These are phyloP conservation scores for Eimeria mitis DNA, from an alignment of 169 alveolate genomes.

Conservation along the genomic window DNA sequence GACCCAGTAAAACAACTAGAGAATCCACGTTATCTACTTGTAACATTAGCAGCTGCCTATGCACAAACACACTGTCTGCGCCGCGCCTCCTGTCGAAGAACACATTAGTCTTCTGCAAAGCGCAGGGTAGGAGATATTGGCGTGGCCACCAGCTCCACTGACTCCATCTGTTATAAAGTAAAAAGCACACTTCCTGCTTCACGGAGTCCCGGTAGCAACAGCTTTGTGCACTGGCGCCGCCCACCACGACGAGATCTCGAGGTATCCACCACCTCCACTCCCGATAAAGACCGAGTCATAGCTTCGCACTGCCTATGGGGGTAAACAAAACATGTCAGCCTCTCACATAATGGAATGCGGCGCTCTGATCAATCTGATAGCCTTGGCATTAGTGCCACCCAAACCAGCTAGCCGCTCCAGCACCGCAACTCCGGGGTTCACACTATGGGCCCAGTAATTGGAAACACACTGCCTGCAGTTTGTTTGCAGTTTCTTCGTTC, in stretches of 20 bases:
- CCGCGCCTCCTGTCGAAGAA: background rate
- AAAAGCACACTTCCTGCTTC: background rate
- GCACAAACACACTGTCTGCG: background rate
- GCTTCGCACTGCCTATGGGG: background rate
- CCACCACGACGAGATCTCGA: background rate
- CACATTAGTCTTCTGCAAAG: background rate
- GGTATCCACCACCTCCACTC: background rate
- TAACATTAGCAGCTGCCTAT: background rate
- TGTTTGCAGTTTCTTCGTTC: background rate
- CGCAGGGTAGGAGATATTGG: background rate
- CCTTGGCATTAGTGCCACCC: background rate
- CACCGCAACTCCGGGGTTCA: background rate
- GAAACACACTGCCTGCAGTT: background rate
- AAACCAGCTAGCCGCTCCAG: background rate
- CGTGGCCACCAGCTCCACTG: too few relatives aligned
- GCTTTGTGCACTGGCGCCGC: background rate
- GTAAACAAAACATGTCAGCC: background rate
- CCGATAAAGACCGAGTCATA: background rate
- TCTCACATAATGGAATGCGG: background rate
- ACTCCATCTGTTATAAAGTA: background rate
- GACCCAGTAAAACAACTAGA: background rate
- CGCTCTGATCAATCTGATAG: background rate
- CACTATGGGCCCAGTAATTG: background rate
- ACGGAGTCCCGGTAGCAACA: background rate
- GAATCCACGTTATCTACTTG: background rate